Percentiles rank a stretch among this genome's conserved stretches.
These are phyloP conservation scores for Evansstolkia leycettana DNA, from an alignment of 495 filamentous ascomycete species.

Conservation along the genomic window DNA sequence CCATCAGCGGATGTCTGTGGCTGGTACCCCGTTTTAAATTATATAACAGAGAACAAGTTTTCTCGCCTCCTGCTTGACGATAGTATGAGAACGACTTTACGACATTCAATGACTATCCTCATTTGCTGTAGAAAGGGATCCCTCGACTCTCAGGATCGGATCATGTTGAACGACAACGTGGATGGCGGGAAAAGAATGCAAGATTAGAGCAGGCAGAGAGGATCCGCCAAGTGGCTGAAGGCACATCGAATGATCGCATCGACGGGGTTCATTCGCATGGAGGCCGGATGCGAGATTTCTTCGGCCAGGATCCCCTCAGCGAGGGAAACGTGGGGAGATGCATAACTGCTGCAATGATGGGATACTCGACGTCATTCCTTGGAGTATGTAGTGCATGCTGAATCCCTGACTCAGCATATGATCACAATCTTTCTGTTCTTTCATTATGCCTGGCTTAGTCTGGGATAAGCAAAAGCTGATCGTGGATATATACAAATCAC, in stretches of 20 bases:
- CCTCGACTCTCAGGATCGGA: slow-evolving; percentile 45
- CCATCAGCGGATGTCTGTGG: too few relatives aligned
- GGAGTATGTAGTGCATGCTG: too few relatives aligned
- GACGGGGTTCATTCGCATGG: slow-evolving; percentile 55
- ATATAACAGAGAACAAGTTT: too few relatives aligned
- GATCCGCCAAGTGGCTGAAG: slow-evolving; percentile 35
- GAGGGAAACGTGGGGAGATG: not conserved
- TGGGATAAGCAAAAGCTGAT: not conserved
- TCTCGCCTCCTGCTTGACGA: too few relatives aligned
- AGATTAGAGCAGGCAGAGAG: slow-evolving; percentile 34
- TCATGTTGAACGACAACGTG: slow-evolving; percentile 28
- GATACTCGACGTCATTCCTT: too few relatives aligned
- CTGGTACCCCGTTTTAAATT: too few relatives aligned
- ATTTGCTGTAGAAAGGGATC: slow-evolving; percentile 40
- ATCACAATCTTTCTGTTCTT: too few relatives aligned
- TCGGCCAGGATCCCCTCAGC: not conserved
- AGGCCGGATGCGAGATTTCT: slow-evolving; percentile 52
- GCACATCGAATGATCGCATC: slow-evolving; percentile 35
- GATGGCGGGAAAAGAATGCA: slow-evolving; percentile 2
- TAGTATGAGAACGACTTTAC: too few relatives aligned
- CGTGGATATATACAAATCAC: too few relatives aligned
- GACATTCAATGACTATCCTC: not conserved
- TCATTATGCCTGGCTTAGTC: too few relatives aligned
- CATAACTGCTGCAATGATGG: too few relatives aligned
- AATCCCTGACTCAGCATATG: too few relatives aligned